phyloP scores from a whole-genome alignment of 2,329 filamentous ascomycete genomes.

The Botrytis byssoidea region DNA sequence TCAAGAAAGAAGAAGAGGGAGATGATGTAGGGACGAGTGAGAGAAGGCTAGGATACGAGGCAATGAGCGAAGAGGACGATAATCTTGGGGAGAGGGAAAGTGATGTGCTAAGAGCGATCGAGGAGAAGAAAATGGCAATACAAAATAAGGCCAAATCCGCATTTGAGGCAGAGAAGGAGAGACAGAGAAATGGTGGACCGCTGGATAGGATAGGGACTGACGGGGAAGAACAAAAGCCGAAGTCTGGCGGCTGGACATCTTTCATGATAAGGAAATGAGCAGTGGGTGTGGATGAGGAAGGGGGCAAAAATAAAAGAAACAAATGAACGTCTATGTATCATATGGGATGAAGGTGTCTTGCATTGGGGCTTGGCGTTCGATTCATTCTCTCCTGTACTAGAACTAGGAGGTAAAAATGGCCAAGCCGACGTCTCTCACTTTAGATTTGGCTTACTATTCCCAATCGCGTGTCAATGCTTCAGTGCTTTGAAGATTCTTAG shows the following conservation, averaged over 20 bases:
- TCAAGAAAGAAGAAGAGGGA: conserved; percentile 39
- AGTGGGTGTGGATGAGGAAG: conserved; percentile 8
- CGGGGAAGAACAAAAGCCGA: conserved; percentile 25
- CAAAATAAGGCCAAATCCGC: conserved; percentile 33
- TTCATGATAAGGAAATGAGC: conserved; percentile 31
- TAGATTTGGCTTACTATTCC: background rate
- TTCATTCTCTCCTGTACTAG: conserved; percentile 10
- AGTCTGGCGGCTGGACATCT: conserved; percentile 33
- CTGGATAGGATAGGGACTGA: conserved; percentile 36
- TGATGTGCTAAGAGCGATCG: conserved; percentile 34
- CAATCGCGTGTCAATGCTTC: background rate
- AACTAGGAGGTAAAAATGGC: conserved; percentile 11
- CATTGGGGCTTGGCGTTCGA: conserved; percentile 28
- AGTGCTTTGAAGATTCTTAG: background rate
- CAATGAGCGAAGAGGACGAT: conserved; percentile 32
- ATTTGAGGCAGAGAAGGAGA: conserved; percentile 37
- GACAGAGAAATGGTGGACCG: conserved; percentile 34
- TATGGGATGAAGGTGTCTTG: conserved; percentile 30
- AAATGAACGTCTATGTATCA: conserved; percentile 30
- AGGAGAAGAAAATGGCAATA: conserved; percentile 34
- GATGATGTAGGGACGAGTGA: conserved; percentile 32
- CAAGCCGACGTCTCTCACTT: background rate
- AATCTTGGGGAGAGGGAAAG: conserved; percentile 30
- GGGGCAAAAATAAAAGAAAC: conserved; percentile 18
- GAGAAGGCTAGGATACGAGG: conserved; percentile 30